Evolutionary conservation across 768 basidiomycete species (phyloP), one percentile per base, ranked within the genome.

Genomic region (Mrakia gelida): DNA sequence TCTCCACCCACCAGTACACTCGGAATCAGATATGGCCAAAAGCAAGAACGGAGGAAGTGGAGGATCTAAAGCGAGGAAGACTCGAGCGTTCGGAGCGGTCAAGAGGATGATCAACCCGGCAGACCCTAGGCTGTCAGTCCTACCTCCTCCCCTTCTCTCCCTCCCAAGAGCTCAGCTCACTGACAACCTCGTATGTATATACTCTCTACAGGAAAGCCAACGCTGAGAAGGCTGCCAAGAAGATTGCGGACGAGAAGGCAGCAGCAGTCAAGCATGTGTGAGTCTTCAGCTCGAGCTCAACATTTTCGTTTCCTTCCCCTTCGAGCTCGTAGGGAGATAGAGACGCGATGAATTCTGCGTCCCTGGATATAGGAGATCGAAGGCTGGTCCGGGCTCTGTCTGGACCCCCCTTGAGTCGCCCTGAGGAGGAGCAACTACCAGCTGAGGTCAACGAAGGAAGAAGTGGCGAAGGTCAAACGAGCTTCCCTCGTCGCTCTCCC

Each of bases 71-170:
- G 93, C 92, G 41, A 94, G 93, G 85, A 96, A 94, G 84, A 95
- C 94, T 0, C 88, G 95, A 85, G 96, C 96, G 84, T 98, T 98
- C 84, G 96, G 95, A 2, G 86, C 90, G 15, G 94, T 96, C 67
- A 98, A 98, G 85, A 92, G 95, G 26, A 87, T 98, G 87, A 85
- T 98, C 78, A 95, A 94, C 83, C 96, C 96, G 0, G 93, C 91
- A 82, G 96, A 98, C 84, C 93, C 92, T 76, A 88, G 96, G 81
- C 85, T 98, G 95, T 95, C 83, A 81, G 93, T 83, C 54, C 52
- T 21, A 15, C 84, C 34, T 30, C 73, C 38, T 7, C 3, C 5
- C 18, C 70, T 67, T 28, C 52, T 41, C 54, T 45, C 38, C 67
- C 63, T 23, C 71, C 15, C 16, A 0, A 4, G 38, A 3, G 38